Percentiles rank a stretch among this genome's conserved stretches.
Conservation (phyloP, 2,329 filamentous ascomycete genomes). For the Ustulina deusta region DNA sequence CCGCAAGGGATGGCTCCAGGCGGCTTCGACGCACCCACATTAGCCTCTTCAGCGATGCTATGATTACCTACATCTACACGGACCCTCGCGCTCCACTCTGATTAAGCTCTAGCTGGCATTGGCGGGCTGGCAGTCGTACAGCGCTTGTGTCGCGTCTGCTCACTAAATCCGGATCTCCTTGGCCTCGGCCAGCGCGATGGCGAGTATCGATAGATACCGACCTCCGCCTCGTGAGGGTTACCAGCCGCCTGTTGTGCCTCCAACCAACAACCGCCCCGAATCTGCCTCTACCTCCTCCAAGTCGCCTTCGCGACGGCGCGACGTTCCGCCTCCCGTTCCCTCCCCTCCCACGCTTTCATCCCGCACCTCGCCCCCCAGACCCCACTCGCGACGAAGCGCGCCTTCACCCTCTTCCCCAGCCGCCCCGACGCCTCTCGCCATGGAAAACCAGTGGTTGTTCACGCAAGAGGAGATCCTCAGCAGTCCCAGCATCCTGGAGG, state of each 20-base stretch:
- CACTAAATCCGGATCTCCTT: conserved; percentile 26
- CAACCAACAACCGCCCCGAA: conserved; percentile 49
- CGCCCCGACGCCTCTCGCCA: conserved; percentile 54
- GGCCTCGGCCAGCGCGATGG: conserved; percentile 58
- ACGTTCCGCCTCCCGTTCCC: conserved; percentile 71
- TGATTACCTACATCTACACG: conserved; percentile 9
- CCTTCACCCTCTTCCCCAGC: conserved; percentile 57
- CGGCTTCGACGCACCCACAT: conserved; percentile 22
- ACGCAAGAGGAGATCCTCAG: conserved; percentile 83
- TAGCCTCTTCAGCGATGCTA: conserved; percentile 19
- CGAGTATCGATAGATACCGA: conserved; percentile 70
- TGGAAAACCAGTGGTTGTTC: conserved; percentile 85
- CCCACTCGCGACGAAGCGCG: conserved; percentile 58
- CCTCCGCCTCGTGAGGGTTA: conserved; percentile 67
- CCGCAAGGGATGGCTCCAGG: conserved; percentile 12
- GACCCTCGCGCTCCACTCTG: conserved; percentile 22
- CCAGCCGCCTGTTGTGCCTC: conserved; percentile 63
- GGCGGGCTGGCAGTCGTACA: conserved; percentile 4
- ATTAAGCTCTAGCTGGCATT: conserved; percentile 12
- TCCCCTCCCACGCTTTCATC: conserved; percentile 69
- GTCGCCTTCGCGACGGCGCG: conserved; percentile 64
- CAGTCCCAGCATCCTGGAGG: conserved; percentile 86
- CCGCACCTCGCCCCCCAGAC: conserved; percentile 63
- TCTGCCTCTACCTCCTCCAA: conserved; percentile 49
- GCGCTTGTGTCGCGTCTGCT: conserved; percentile 16